A percentile compares a stretch with the other conserved stretches of the same genome.
These are phyloP conservation scores for Lasiodiplodia theobromae DNA, from an alignment of 2,329 filamentous ascomycete genomes.

Conservation along the genomic window DNA sequence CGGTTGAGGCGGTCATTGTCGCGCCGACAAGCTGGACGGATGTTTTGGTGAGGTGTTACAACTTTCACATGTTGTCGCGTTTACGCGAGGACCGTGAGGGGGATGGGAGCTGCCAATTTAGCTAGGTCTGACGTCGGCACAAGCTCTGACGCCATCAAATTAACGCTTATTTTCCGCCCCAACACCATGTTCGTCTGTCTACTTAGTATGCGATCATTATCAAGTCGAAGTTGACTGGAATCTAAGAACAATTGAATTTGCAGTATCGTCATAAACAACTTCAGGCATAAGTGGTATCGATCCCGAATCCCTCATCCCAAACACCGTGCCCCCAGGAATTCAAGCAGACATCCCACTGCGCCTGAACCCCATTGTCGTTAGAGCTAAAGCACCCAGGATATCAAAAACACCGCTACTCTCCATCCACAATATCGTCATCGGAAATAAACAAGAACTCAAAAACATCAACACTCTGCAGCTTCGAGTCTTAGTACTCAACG, in stretches of 20 bases:
- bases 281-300: conserved; percentile 27
- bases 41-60: not conserved
- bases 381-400: not conserved
- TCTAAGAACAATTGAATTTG: not conserved
- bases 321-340: not conserved
- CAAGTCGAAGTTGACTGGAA: not conserved
- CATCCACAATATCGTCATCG: not conserved
- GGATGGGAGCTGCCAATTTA: not conserved
- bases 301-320: conserved; percentile 14
- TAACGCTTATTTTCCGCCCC: not conserved
- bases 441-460: not conserved
- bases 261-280: conserved; percentile 9
- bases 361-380: not conserved
- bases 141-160: conserved; percentile 9
- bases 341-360: not conserved
- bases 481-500: conserved; percentile 9
- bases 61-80: conserved; percentile 26
- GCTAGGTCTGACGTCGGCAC: conserved; percentile 8
- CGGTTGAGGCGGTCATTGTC: conserved; percentile 18
- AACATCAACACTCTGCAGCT: not conserved
- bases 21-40: not conserved
- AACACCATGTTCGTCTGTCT: too few relatives aligned
- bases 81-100: not conserved
- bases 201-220: not conserved
- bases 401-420: not conserved